These are phyloP conservation scores for Graphilbum fragrans DNA, from an alignment of 2,329 filamentous ascomycete species.

Conservation along the genomic window DNA sequence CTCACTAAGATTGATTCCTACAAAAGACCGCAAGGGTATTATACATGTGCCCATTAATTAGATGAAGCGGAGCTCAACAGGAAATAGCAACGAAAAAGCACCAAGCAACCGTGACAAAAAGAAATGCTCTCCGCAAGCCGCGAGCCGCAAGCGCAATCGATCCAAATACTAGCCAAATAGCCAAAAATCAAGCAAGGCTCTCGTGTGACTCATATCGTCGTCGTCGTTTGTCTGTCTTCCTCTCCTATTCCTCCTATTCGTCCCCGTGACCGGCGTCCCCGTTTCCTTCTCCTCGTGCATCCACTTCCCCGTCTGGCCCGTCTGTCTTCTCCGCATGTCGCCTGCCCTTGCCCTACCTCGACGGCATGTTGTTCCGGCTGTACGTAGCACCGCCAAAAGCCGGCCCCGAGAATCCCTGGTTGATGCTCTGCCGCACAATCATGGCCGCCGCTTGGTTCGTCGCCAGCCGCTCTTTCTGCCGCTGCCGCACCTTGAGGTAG, in stretches of 20 bases:
- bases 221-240: background rate
- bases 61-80: no score
- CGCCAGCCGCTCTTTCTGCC: constrained; percentile 87
- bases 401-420: constrained; percentile 36
- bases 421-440: constrained; percentile 86
- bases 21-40: no score
- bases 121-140: no score
- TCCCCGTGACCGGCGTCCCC: background rate
- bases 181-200: no score
- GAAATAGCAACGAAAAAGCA: background rate
- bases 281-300: background rate
- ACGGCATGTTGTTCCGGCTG: constrained; percentile 34
- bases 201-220: no score
- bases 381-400: constrained; percentile 26
- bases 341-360: constrained; percentile 15
- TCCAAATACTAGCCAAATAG: no score
- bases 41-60: no score
- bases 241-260: background rate
- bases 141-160: no score
- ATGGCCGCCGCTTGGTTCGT: constrained; percentile 83
- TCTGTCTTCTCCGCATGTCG: background rate
- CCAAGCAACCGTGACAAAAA: background rate
- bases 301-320: background rate
- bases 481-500: constrained; percentile 80
- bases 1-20: no score